Evolutionary conservation across 805 yeast genomes (phyloP).

Genomic region (Kluyveromyces nonfermentans): DNA sequence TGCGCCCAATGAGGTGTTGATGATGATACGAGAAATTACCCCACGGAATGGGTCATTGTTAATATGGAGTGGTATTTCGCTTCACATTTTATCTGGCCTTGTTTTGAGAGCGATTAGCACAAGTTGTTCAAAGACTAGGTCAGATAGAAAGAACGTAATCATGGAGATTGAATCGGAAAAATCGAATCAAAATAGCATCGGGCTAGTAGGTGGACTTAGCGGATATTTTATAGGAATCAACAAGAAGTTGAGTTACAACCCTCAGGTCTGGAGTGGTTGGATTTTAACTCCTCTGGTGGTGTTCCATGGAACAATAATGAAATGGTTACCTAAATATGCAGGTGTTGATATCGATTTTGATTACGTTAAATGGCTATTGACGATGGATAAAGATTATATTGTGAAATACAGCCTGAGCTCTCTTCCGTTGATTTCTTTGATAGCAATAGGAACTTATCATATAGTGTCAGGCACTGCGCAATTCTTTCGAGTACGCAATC

Average conservation of each 20-base stretch:
- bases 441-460: conserved; percentile 18
- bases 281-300: conserved; percentile 13
- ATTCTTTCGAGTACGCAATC: conserved; percentile 12
- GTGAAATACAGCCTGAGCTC: conserved; percentile 17
- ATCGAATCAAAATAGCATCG: conserved; percentile 15
- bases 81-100: conserved; percentile 9
- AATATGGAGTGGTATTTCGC: conserved; percentile 7
- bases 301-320: conserved; percentile 17
- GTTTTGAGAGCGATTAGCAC: conserved; percentile 10
- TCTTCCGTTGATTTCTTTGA: conserved; percentile 14
- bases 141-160: conserved; percentile 6
- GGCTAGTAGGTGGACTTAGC: conserved; percentile 18
- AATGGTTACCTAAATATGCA: conserved; percentile 10
- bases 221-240: conserved; percentile 20
- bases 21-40: conserved; percentile 19
- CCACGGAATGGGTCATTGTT: conserved; percentile 15
- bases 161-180: conserved; percentile 6
- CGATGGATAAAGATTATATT: conserved; percentile 10
- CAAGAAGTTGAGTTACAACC: conserved; percentile 12
- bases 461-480: conserved; percentile 18
- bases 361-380: conserved; percentile 19
- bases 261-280: conserved; percentile 18
- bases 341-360: conserved; percentile 14
- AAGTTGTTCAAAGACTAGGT: conserved; percentile 3
- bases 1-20: conserved; percentile 20